Evolutionary conservation across 352 stramenopile species (phyloP).

Genomic region (Phytophthora meadii): DNA sequence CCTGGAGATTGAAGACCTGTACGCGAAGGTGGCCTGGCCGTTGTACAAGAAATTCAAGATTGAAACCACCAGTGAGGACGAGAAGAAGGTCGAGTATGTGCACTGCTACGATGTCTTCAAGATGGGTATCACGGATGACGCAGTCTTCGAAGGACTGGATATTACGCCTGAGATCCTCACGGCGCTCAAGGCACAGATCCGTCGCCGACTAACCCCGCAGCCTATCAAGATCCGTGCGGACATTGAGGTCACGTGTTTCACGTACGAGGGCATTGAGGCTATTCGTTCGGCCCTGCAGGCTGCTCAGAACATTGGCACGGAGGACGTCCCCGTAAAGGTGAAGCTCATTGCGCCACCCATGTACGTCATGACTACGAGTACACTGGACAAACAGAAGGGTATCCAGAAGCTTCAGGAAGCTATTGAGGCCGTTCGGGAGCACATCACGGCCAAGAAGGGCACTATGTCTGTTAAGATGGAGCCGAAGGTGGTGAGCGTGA

Average conservation of each 20-base stretch:
- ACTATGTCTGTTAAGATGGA: constrained; percentile 98
- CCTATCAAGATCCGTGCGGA: constrained; percentile 99
- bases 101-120: constrained; percentile 99
- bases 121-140: constrained; percentile 93
- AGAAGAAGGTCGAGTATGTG: constrained; percentile 93
- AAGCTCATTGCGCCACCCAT: constrained; percentile 99
- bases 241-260: constrained; percentile 99
- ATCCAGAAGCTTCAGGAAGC: constrained; percentile 96
- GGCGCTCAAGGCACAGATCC: constrained; percentile 97
- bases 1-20: constrained; percentile 82
- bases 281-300: constrained; percentile 97
- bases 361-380: constrained; percentile 99
- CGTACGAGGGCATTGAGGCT: constrained; percentile 99
- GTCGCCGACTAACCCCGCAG: constrained; percentile 96
- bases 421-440: constrained; percentile 95
- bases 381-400: constrained; percentile 97
- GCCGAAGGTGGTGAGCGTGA: constrained; percentile 98
- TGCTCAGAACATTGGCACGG: constrained; percentile 83
- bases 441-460: constrained; percentile 96
- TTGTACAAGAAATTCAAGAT: constrained; percentile 98
- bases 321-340: constrained; percentile 97
- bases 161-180: constrained; percentile 87
- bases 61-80: constrained; percentile 75
- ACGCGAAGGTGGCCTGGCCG: constrained; percentile 96
- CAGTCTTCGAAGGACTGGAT: constrained; percentile 91